Base-by-base conservation (phyloP, 2,329 filamentous ascomycete species). In the Huntiella abstrusa region DNA sequence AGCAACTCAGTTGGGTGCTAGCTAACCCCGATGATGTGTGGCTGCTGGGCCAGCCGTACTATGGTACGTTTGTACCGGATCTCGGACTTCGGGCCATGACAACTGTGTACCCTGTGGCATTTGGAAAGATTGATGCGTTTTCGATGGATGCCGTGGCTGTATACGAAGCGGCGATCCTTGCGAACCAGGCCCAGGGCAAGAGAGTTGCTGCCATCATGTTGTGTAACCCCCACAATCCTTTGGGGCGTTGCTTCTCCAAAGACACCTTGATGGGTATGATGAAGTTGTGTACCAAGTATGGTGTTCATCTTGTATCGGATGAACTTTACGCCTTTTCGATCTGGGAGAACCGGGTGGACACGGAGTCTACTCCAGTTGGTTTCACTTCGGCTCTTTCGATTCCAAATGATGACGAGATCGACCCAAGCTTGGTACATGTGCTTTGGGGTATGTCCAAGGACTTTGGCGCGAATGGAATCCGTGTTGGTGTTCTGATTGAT, bases 381-480 rank as follows among this genome's bases (percentile, higher is more conserved):
- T 74, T 75, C 49, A 60, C 61, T 7, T 73, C 69, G 0, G 56
- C 58, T 0, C 56, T 71, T 2, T 60, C 66, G 0, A 64, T 73
- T 13, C 59, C 68, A 16, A 54, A 59, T 0, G 48, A 53, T 0
- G 64, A 57, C 0, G 52, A 70, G 32, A 70, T 76, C 32, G 64
- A 75, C 48, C 59, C 64, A 1, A 51, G 55, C 5, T 60, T 66
- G 1, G 59, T 77, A 0, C 73, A 77, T 54, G 64, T 72, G 1
- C 55, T 71, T 16, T 64, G 66, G 56, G 61, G 63, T 17, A 59
- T 64, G 53, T 62, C 58, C 43, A 66, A 70, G 52, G 71, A 74
- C 55, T 77, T 76, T 55, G 68, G 69, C 17, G 66, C 68, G 15
- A 73, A 72, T 37, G 73, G 73, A 0, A 56, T 75, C 5, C 64